Conservation (phyloP, 805 yeast species). For the Tetrapisispora pingtungensis region DNA sequence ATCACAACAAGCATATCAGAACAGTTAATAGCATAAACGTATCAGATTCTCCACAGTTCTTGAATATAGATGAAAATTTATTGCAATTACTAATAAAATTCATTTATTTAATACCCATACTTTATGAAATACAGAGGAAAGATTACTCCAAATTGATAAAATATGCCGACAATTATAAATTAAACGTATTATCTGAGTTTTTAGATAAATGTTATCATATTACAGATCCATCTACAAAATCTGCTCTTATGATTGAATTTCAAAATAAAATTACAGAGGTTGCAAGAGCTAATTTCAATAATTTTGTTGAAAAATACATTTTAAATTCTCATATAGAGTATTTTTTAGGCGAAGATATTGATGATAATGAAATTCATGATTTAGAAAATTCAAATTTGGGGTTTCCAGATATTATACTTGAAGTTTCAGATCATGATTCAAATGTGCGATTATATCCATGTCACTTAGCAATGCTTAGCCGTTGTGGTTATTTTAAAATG, state of each 20-base stretch:
- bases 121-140: conserved; percentile 28
- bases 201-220: conserved; percentile 25
- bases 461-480: conserved; percentile 48
- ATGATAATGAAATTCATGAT: not conserved
- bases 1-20: not conserved
- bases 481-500: conserved; percentile 55
- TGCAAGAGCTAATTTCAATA: conserved; percentile 19
- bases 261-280: conserved; percentile 24
- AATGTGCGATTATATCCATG: conserved; percentile 42
- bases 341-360: not conserved
- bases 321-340: conserved; percentile 4
- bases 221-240: conserved; percentile 23
- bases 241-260: conserved; percentile 27
- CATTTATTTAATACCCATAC: conserved; percentile 33
- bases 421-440: conserved; percentile 25
- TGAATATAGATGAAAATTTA: conserved; percentile 7
- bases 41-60: not conserved
- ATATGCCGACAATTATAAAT: conserved; percentile 28
- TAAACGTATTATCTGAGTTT: conserved; percentile 32
- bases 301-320: conserved; percentile 19
- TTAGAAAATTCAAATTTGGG: conserved; percentile 4
- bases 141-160: conserved; percentile 24
- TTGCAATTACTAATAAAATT: conserved; percentile 25
- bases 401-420: conserved; percentile 41
- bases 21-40: not conserved